Conservation (phyloP, 768 basidiomycete genomes). For the Lactarius psammicola region DNA sequence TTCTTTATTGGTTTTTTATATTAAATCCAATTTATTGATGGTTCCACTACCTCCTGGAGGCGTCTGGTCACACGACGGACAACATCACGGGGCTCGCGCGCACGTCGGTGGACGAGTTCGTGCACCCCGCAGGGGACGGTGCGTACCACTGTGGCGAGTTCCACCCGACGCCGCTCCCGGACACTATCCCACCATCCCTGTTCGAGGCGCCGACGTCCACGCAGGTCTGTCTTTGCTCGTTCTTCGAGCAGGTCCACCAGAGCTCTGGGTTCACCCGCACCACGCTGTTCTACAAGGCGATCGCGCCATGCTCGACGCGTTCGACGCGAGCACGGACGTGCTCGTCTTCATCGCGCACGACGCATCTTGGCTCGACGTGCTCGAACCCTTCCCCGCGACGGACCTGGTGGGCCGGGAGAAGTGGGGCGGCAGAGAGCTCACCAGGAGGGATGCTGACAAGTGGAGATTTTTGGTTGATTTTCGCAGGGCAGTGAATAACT, state of each 20-base stretch:
- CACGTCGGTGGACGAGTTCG: not conserved
- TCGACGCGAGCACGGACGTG: not conserved
- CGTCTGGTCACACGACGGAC: not conserved
- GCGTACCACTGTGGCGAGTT: not conserved
- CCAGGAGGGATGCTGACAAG: not conserved
- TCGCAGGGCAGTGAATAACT: not conserved
- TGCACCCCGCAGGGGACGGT: not conserved
- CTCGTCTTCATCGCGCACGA: too few species aligned
- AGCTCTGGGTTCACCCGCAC: not conserved
- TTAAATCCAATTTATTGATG: too few species aligned
- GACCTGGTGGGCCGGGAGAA: not conserved
- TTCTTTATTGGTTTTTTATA: too few species aligned
- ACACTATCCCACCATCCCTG: not conserved
- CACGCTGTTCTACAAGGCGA: not conserved
- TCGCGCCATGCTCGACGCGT: not conserved
- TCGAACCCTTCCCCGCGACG: not conserved
- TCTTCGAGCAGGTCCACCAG: not conserved
- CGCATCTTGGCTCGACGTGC: not conserved
- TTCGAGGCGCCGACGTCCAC: not conserved
- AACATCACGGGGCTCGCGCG: not conserved
- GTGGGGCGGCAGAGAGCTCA: too few species aligned
- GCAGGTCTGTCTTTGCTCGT: not conserved
- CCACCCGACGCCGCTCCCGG: not conserved
- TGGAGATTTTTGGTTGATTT: not conserved
- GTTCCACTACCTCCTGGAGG: not conserved